Conservation (phyloP, 805 yeast species). For the Candida chauliodis region DNA sequence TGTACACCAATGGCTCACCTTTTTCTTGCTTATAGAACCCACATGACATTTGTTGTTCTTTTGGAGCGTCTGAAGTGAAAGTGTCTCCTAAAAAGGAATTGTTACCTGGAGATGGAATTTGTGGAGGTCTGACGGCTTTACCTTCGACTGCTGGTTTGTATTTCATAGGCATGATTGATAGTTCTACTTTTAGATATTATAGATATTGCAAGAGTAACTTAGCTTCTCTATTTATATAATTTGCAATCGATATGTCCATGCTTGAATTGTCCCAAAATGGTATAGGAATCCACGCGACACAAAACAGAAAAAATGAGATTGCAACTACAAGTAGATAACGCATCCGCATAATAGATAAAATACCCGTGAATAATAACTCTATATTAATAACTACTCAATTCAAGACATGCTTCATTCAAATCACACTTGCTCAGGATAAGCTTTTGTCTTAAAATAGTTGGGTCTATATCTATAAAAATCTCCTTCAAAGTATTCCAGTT, state of each 20-base stretch:
- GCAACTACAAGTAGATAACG: too few relatives aligned
- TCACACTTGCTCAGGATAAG: conserved; percentile 1
- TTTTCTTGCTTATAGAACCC: conserved; percentile 70
- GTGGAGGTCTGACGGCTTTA: conserved; percentile 52
- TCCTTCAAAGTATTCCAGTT: conserved; percentile 41
- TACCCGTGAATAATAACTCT: too few relatives aligned
- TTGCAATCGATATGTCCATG: too few relatives aligned
- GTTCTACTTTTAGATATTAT: too few relatives aligned
- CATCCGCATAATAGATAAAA: too few relatives aligned
- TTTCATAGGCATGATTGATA: conserved; percentile 48
- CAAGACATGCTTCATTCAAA: conserved; percentile 5
- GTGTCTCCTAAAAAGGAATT: conserved; percentile 69
- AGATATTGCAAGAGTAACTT: too few relatives aligned
- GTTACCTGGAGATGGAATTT: conserved; percentile 60
- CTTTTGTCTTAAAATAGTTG: conserved; percentile 58
- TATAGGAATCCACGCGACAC: conserved; percentile 1
- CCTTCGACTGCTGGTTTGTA: conserved; percentile 53
- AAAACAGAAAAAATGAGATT: neutral
- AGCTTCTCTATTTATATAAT: too few relatives aligned
- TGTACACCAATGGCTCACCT: conserved; percentile 67
- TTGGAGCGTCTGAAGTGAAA: conserved; percentile 57
- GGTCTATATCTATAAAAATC: conserved; percentile 76
- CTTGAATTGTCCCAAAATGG: conserved; percentile 2
- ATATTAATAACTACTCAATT: conserved; percentile 4
- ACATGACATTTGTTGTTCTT: conserved; percentile 56